phyloP scores from a whole-genome alignment of 1,139 yeast genomes.

The Pichia sp. region DNA sequence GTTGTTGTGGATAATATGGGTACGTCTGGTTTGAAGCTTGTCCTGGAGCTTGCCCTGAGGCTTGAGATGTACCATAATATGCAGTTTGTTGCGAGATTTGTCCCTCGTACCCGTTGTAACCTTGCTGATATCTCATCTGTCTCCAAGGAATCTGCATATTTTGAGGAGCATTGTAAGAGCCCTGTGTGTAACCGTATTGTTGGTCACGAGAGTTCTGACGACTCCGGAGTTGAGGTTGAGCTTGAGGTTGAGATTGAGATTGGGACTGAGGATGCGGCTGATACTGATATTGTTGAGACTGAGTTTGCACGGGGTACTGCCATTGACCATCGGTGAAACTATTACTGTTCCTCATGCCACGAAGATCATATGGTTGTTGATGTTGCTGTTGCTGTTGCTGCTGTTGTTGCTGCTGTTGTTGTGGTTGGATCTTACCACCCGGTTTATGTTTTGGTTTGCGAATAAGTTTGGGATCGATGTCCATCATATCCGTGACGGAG shows the following conservation, averaged over 20 bases:
- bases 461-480: slow-evolving; percentile 34
- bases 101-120: no score
- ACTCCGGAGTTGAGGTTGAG: neutral
- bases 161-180: no score
- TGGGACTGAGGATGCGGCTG: neutral
- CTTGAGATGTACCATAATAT: no score
- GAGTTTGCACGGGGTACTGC: neutral
- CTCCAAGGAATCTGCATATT: no score
- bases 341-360: no score
- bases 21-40: neutral
- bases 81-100: no score
- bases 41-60: no score
- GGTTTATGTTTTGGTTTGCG: slow-evolving; percentile 28
- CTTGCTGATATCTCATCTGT: no score
- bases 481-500: slow-evolving; percentile 27
- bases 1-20: neutral
- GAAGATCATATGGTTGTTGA: neutral
- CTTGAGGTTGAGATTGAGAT: neutral
- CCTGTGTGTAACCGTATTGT: no score
- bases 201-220: no score
- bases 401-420: neutral
- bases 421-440: neutral
- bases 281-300: neutral
- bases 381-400: slow-evolving; percentile 1
- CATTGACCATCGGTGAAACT: neutral